Base-by-base conservation (phyloP, 2,329 filamentous ascomycete species). In the Xylaria sp. region DNA sequence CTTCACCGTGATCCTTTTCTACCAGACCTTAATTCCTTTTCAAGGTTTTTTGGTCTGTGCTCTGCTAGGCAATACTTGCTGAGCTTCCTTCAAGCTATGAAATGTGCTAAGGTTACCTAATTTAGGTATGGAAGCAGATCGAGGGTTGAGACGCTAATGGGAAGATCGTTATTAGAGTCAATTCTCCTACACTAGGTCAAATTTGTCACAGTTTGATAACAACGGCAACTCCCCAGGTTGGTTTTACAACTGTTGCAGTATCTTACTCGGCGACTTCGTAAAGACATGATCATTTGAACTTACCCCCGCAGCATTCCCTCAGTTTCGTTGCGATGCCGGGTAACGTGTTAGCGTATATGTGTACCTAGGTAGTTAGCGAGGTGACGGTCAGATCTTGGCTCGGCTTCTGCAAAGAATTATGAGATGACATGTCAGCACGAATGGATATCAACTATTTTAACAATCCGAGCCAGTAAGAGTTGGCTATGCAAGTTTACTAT, bases 1-100 rank as follows among this genome's bases (percentile, higher is more conserved):
- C 55, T 61, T 71, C 62, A 66, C 69, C 69, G 62, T 62, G 20
- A 61, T 59, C 61, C 54, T 65, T 46, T 61, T 55, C 55, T 15
- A 61, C 33, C 43, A 25, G 18, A 46, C 62, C 12, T 33, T 57
- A 28, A 13, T 36, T 49, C 25, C 28, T 51, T 36, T 49, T 36
- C 18, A 41, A 62, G 46, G 1, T 33, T 33, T 43, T 39, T 3
- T 31, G 54, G 56, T 60, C 63, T 36, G 25, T 36, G 23, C 49
- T 62, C 56, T 36, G 23, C 55, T 46, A 20, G 52, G 9, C 15
- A 12, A 7, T 54, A 55, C 28, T 20, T 20, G 15, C 20, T 46
- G 39, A 49, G 48, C 52, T 60, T 66, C 67, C 54, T 49, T 46
- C 25, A 51, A 48, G 10, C 36, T 49, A 60, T 20, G n/a, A 48